Percentiles rank a stretch among this genome's conserved stretches.
phyloP scores from a whole-genome alignment of 176 grass and related monocot species.

The Sorghum bicolor region Sorghum_bicolor_NCBIv3 NC_012878.2:8036001-8036500 shows the following conservation, averaged over 20 bases:
- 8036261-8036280: neutral
- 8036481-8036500: neutral
- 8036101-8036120: neutral
- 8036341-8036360: neutral
- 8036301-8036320: too few species aligned
- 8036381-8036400: neutral
- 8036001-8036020: neutral
- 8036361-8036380: neutral
- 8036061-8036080: neutral
- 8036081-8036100: neutral
- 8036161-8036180: constrained; percentile 59
- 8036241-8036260: constrained; percentile 99
- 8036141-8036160: neutral
- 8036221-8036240: constrained; percentile 97
- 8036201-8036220: constrained; percentile 83
- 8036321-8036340: neutral
- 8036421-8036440: constrained; percentile 93
- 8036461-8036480: constrained; percentile 93
- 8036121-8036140: neutral
- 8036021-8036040: neutral
- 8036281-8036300: neutral
- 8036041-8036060: neutral
- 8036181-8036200: constrained; percentile 97
- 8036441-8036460: constrained; percentile 85
- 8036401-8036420: constrained; percentile 79